A percentile compares a stretch with the other conserved stretches of the same genome.
phyloP scores from a whole-genome alignment of 106 monocot species.

The Dendrobium nobile region DNA sequence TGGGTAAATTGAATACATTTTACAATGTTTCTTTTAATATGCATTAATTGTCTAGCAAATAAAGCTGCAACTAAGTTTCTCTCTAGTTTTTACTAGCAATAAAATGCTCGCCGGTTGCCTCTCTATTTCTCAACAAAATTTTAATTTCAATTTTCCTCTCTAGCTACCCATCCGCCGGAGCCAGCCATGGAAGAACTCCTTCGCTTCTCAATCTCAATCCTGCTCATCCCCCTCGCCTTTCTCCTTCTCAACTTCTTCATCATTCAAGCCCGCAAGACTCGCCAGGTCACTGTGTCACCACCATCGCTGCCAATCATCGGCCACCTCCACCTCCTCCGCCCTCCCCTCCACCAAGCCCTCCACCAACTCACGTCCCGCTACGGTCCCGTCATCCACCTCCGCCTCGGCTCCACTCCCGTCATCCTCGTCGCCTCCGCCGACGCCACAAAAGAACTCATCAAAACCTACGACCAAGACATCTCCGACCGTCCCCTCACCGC shows the following conservation, averaged over 20 bases:
- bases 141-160: too few species aligned
- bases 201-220: too few species aligned
- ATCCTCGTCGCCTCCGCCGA: conserved; percentile 1
- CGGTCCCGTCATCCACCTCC: conserved; percentile 6
- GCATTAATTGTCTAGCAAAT: too few species aligned
- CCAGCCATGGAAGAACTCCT: too few species aligned
- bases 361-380: conserved; percentile 8
- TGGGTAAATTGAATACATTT: too few species aligned
- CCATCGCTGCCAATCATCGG: conserved; percentile 23
- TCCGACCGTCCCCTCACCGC: conserved; percentile 2
- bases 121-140: too few species aligned
- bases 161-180: too few species aligned
- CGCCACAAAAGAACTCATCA: conserved; percentile 9
- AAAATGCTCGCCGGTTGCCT: too few species aligned
- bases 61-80: too few species aligned
- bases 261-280: conserved; percentile 1
- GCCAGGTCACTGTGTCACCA: conserved; percentile 17
- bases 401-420: not conserved
- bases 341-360: conserved; percentile 7
- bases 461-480: not conserved
- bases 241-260: not conserved
- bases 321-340: conserved; percentile 16
- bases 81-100: too few species aligned
- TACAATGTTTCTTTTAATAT: too few species aligned
- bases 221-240: not conserved